These are phyloP conservation scores for Hippophae gyantsensis DNA, from an alignment of 306 rosid species.

Conservation along the genomic window DNA sequence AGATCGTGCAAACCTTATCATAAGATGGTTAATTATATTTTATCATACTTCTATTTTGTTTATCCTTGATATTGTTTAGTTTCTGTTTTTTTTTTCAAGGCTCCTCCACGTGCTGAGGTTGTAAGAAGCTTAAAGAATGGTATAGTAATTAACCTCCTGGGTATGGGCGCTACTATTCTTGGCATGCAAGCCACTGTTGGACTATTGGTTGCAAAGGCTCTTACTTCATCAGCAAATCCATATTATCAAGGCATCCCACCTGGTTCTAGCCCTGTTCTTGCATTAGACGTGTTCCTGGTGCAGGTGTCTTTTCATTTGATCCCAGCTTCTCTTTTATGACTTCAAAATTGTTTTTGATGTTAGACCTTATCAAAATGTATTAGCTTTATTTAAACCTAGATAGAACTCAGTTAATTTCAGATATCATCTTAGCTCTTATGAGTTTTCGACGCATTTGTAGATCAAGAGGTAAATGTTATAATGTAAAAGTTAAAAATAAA, in stretches of 20 bases:
- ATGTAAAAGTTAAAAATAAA: no score
- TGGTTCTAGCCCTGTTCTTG: conserved; percentile 86
- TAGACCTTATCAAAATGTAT: not conserved
- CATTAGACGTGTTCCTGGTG: conserved; percentile 88
- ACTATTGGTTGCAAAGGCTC: conserved; percentile 87
- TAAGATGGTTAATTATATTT: no score
- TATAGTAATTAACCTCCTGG: conserved; percentile 65
- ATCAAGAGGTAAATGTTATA: no score
- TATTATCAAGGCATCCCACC: conserved; percentile 77
- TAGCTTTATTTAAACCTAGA: no score
- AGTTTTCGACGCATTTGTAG: no score
- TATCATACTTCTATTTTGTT: no score
- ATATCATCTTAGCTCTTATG: no score
- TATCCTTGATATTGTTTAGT: no score
- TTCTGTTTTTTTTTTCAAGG: conserved; percentile 34
- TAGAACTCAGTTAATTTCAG: no score
- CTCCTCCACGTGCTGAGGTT: conserved; percentile 97
- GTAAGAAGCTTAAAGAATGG: conserved; percentile 78
- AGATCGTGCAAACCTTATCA: no score
- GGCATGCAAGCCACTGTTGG: conserved; percentile 98
- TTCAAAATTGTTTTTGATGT: not conserved
- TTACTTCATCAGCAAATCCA: conserved; percentile 80
- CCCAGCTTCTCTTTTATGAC: not conserved
- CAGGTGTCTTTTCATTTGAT: conserved; percentile 46
- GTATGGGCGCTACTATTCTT: conserved; percentile 94